A percentile compares a stretch with the other conserved stretches of the same genome.
phyloP scores from a whole-genome alignment of 768 basidiomycete genomes.

The Calvatia gigantea region DNA sequence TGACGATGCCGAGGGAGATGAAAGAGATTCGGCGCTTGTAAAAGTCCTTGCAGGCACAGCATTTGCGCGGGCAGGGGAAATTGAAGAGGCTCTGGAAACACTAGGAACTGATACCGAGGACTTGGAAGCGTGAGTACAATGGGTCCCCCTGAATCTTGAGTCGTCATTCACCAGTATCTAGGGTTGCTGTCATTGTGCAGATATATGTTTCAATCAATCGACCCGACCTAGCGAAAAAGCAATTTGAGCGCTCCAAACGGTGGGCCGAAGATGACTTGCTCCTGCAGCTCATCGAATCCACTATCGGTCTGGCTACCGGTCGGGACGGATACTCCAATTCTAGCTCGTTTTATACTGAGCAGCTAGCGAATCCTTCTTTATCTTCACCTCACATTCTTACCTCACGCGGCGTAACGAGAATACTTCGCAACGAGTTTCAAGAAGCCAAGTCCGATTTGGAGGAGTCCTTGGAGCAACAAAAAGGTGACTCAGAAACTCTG shows the following conservation, averaged over 20 bases:
- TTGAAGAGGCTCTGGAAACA: slow-evolving; percentile 91
- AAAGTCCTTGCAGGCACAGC: slow-evolving; percentile 84
- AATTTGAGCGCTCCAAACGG: slow-evolving; percentile 77
- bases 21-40: slow-evolving; percentile 70
- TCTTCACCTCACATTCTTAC: slow-evolving; percentile 72
- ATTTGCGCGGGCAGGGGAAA: slow-evolving; percentile 77
- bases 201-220: slow-evolving; percentile 90
- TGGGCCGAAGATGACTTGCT: slow-evolving; percentile 90
- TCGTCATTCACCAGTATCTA: slow-evolving; percentile 25
- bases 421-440: slow-evolving; percentile 69
- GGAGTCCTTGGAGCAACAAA: slow-evolving; percentile 62
- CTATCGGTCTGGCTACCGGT: slow-evolving; percentile 70
- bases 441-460: slow-evolving; percentile 82
- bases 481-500: slow-evolving; percentile 60
- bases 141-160: neutral
- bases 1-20: slow-evolving; percentile 64
- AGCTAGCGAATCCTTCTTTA: slow-evolving; percentile 76
- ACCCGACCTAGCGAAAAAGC: slow-evolving; percentile 81
- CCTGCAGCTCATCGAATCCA: slow-evolving; percentile 86
- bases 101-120: slow-evolving; percentile 73
- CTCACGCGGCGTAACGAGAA: slow-evolving; percentile 74
- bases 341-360: slow-evolving; percentile 74
- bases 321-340: slow-evolving; percentile 60
- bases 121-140: slow-evolving; percentile 77
- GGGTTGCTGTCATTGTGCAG: slow-evolving; percentile 79